Evolutionary conservation across 148 eudicot species (phyloP).

Genomic region (Heliosperma pusillum): DNA sequence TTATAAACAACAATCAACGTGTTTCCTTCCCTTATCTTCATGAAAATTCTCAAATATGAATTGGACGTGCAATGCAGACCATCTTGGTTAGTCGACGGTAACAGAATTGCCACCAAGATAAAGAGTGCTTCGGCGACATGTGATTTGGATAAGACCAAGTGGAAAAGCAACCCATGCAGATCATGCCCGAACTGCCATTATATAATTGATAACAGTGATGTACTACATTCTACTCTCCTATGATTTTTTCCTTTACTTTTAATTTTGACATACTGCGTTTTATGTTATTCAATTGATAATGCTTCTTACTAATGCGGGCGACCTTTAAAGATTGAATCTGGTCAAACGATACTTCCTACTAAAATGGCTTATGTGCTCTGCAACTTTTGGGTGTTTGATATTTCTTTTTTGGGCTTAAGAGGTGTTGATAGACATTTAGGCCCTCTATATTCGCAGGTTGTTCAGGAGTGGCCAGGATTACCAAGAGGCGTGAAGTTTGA

Average conservation of each 20-base stretch:
- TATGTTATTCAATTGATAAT: neutral
- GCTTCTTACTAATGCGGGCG: too few species aligned
- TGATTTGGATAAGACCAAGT: constrained; percentile 46
- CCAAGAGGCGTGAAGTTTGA: constrained; percentile 96
- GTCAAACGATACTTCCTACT: neutral
- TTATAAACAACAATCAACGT: neutral
- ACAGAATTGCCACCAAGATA: constrained; percentile 88
- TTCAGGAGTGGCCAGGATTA: constrained; percentile 90
- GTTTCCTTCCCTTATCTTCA: neutral
- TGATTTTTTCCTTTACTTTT: constrained; percentile 6
- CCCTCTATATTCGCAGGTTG: constrained; percentile 45
- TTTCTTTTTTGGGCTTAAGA: neutral
- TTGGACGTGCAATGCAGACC: constrained; percentile 48
- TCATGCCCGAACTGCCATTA: constrained; percentile 80
- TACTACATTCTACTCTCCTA: constrained; percentile 35
- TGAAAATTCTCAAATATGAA: neutral
- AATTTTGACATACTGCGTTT: neutral
- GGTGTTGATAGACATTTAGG: neutral
- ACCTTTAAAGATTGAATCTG: neutral
- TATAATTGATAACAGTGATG: constrained; percentile 79
- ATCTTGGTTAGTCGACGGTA: constrained; percentile 90
- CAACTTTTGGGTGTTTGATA: neutral
- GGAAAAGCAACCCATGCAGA: constrained; percentile 89
- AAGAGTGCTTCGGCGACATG: constrained; percentile 67
- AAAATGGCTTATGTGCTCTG: neutral